A percentile compares a stretch with the other conserved stretches of the same genome.
phyloP scores from a whole-genome alignment of 768 basidiomycete species.

The Calocera viscosa region DNA sequence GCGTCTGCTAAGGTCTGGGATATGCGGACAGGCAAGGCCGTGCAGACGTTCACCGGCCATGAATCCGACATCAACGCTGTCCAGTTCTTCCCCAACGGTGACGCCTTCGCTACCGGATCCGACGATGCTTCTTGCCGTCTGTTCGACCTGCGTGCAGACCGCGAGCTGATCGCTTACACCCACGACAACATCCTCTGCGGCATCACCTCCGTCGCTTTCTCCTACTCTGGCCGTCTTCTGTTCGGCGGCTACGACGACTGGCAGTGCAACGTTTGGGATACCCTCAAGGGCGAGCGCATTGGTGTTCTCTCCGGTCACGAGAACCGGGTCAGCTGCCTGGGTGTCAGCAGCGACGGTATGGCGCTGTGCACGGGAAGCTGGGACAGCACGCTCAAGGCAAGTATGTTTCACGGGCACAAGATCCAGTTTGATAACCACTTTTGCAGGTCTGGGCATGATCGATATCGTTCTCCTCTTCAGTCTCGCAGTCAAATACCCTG shows the following conservation, averaged over 20 bases:
- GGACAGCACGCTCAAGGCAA: conserved; percentile 91
- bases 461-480: not conserved
- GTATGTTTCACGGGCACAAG: conserved; percentile 23
- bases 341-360: conserved; percentile 93
- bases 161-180: conserved; percentile 91
- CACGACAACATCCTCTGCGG: conserved; percentile 99
- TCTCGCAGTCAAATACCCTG: not conserved
- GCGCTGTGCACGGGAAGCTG: conserved; percentile 97
- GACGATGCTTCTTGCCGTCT: conserved; percentile 97
- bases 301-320: conserved; percentile 96
- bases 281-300: conserved; percentile 93
- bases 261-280: conserved; percentile 99
- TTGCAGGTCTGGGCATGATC: conserved; percentile 69
- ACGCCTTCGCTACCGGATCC: conserved; percentile 96
- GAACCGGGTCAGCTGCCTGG: conserved; percentile 93
- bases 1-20: conserved; percentile 99
- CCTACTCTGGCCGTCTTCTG: conserved; percentile 89
- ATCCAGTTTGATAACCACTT: conserved; percentile 15
- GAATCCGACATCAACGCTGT: conserved; percentile 99
- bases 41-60: conserved; percentile 96
- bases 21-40: conserved; percentile 91
- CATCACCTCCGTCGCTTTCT: conserved; percentile 98
- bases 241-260: conserved; percentile 99
- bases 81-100: conserved; percentile 99
- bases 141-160: conserved; percentile 95